These are phyloP conservation scores for Tuber aestivum DNA, from an alignment of 495 filamentous ascomycete species.

Conservation along the genomic window DNA sequence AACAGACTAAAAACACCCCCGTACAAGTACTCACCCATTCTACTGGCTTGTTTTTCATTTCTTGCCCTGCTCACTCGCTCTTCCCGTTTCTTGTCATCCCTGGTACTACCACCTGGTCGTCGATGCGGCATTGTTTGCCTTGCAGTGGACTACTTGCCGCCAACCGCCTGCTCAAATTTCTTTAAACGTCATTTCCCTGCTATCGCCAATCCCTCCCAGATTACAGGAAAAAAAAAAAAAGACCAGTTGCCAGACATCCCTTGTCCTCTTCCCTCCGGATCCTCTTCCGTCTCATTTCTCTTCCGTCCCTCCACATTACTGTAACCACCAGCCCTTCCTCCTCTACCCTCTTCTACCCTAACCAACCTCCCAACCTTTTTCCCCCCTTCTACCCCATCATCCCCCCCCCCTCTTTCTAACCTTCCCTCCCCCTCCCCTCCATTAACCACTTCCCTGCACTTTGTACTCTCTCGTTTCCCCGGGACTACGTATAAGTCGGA, in stretches of 20 bases:
- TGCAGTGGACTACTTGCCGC: slow-evolving; percentile 36
- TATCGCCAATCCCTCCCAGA: neutral
- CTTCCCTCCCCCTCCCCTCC: neutral
- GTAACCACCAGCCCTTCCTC: neutral
- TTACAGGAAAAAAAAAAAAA: neutral
- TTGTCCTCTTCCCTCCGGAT: neutral
- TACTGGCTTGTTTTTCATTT: slow-evolving; percentile 7
- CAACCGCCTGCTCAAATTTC: slow-evolving; percentile 37
- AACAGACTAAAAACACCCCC: neutral
- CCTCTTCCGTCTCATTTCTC: slow-evolving; percentile 5
- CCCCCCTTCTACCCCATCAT: neutral
- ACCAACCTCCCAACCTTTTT: neutral
- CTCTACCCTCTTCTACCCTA: neutral
- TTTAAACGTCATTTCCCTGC: slow-evolving; percentile 2
- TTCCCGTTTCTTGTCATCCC: slow-evolving; percentile 19
- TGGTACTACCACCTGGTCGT: slow-evolving; percentile 24
- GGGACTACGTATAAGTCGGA: slow-evolving; percentile 29
- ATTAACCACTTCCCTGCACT: slow-evolving; percentile 1
- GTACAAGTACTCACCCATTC: neutral
- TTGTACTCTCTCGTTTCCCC: slow-evolving; percentile 23
- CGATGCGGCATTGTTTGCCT: slow-evolving; percentile 39
- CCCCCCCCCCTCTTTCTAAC: neutral
- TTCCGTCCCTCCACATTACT: neutral
- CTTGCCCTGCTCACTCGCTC: slow-evolving; percentile 15
- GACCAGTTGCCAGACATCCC: neutral